Percentiles rank a stretch among this genome's conserved stretches.
These are phyloP conservation scores for Elaeis oleifera DNA, from an alignment of 202 grass and related monocot species.

Conservation along the genomic window DNA sequence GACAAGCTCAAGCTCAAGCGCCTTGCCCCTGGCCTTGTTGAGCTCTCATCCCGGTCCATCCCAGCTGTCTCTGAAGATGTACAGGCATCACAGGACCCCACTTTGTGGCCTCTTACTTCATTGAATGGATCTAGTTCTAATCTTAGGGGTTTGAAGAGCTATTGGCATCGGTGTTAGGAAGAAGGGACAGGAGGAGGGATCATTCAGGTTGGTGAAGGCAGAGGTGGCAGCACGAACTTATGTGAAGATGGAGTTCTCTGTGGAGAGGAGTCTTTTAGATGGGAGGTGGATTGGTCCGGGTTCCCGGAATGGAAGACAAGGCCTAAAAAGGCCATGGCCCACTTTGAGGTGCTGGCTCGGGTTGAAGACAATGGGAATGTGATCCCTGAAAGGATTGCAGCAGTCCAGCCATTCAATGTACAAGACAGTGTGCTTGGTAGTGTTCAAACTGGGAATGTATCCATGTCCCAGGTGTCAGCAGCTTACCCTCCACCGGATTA, in stretches of 20 bases:
- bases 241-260: slow-evolving; percentile 65
- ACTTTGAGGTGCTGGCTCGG: slow-evolving; percentile 74
- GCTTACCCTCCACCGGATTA: slow-evolving; percentile 21
- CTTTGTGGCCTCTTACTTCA: slow-evolving; percentile 73
- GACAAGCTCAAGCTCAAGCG: slow-evolving; percentile 75
- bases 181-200: slow-evolving; percentile 49
- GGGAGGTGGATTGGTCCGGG: slow-evolving; percentile 51
- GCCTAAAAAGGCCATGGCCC: slow-evolving; percentile 50
- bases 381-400: slow-evolving; percentile 60
- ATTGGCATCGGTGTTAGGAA: slow-evolving; percentile 53
- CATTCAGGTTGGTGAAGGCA: slow-evolving; percentile 59
- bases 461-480: slow-evolving; percentile 39
- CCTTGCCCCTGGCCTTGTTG: slow-evolving; percentile 56
- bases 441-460: slow-evolving; percentile 41
- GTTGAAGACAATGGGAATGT: slow-evolving; percentile 52
- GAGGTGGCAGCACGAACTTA: slow-evolving; percentile 67
- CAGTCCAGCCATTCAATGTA: slow-evolving; percentile 37
- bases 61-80: slow-evolving; percentile 31
- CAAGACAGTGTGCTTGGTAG: slow-evolving; percentile 30
- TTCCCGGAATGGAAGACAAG: slow-evolving; percentile 59
- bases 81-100: slow-evolving; percentile 18
- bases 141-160: slow-evolving; percentile 65
- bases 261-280: slow-evolving; percentile 44
- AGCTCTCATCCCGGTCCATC: slow-evolving; percentile 53
- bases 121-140: slow-evolving; percentile 65